phyloP scores from a whole-genome alignment of 2,329 filamentous ascomycete genomes.

The Diplocarpon mali region DNA sequence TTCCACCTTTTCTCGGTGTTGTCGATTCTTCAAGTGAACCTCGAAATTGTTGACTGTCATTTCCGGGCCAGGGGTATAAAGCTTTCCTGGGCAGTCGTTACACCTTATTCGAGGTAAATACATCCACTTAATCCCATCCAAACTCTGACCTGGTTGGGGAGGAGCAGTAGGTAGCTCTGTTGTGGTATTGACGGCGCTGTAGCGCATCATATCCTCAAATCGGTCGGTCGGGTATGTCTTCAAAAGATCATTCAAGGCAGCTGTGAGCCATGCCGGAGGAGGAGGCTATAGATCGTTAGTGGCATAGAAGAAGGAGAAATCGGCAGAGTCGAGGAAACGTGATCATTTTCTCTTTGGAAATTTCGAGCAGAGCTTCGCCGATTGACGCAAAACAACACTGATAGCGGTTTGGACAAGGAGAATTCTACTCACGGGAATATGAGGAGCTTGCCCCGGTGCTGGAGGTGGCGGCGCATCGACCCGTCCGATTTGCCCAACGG shows the following conservation, averaged over 20 bases:
- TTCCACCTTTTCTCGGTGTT: constrained; percentile 64
- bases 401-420: neutral
- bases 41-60: constrained; percentile 85
- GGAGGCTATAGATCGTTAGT: constrained; percentile 49
- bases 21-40: constrained; percentile 77
- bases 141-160: constrained; percentile 37
- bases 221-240: constrained; percentile 63
- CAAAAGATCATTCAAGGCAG: constrained; percentile 62
- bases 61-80: constrained; percentile 83
- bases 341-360: too few relatives aligned
- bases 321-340: constrained; percentile 10
- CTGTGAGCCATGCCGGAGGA: constrained; percentile 74
- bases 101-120: constrained; percentile 87
- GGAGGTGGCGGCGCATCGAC: constrained; percentile 54
- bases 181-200: constrained; percentile 64
- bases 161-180: constrained; percentile 54
- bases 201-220: constrained; percentile 88
- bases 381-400: too few relatives aligned
- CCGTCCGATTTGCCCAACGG: constrained; percentile 50
- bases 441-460: constrained; percentile 42
- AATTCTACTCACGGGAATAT: constrained; percentile 45
- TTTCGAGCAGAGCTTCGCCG: too few relatives aligned
- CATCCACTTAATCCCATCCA: constrained; percentile 60
- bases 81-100: constrained; percentile 82
- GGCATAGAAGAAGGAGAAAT: constrained; percentile 5